phyloP scores from a whole-genome alignment of 2,329 filamentous ascomycete genomes.

The Colletotrichum gigasporum region DNA sequence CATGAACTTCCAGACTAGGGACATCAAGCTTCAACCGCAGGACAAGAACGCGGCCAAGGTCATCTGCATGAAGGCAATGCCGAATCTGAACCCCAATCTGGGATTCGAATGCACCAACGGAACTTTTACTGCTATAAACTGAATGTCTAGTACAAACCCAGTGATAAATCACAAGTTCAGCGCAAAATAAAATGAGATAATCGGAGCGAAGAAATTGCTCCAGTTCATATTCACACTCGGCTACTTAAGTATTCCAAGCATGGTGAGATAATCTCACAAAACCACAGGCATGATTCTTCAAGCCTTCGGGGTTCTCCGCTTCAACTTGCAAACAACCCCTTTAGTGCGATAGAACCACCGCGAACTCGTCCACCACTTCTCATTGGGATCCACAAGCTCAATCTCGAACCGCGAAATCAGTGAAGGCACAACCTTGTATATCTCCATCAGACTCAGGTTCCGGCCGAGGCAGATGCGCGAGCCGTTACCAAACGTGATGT shows the following conservation, averaged over 20 bases:
- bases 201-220: no score
- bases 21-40: slow-evolving; percentile 45
- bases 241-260: no score
- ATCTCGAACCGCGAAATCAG: slow-evolving; percentile 53
- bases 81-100: slow-evolving; percentile 43
- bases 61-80: slow-evolving; percentile 46
- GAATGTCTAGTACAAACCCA: no score
- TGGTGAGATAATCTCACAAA: neutral
- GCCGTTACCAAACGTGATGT: slow-evolving; percentile 50
- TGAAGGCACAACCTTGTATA: slow-evolving; percentile 51
- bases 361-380: slow-evolving; percentile 32
- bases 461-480: slow-evolving; percentile 50
- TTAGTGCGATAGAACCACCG: slow-evolving; percentile 35
- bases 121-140: slow-evolving; percentile 30
- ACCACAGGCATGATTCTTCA: neutral
- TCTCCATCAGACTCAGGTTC: slow-evolving; percentile 43
- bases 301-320: neutral
- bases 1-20: slow-evolving; percentile 42
- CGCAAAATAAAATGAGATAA: no score
- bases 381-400: slow-evolving; percentile 39
- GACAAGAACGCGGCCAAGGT: slow-evolving; percentile 38
- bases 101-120: slow-evolving; percentile 46
- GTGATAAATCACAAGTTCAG: no score
- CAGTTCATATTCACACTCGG: no score
- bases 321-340: slow-evolving; percentile 34